Evolutionary conservation across 1,139 yeast genomes (phyloP).

Genomic region (Arxiozyma slooffiae): DNA sequence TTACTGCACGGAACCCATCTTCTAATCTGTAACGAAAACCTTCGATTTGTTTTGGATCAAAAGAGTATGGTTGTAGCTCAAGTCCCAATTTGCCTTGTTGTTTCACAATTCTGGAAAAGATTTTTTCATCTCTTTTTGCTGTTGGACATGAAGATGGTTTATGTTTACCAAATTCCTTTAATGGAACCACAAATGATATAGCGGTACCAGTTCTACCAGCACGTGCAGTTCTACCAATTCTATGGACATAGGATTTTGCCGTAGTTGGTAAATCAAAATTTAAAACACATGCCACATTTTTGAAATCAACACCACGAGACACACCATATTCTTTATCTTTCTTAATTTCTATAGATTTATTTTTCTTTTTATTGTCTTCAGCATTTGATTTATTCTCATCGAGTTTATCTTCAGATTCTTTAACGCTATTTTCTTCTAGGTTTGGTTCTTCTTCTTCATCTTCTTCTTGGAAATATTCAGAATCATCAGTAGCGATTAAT

Average conservation of each 20-base stretch:
- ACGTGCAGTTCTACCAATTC: conserved; percentile 96
- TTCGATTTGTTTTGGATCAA: conserved; percentile 87
- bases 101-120: conserved; percentile 62
- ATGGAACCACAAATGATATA: conserved; percentile 80
- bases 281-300: conserved; percentile 89
- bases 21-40: conserved; percentile 95
- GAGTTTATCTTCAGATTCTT: conserved; percentile 5
- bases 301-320: conserved; percentile 94
- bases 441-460: conserved; percentile 34
- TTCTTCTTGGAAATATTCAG: conserved; percentile 48
- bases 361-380: conserved; percentile 17
- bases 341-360: conserved; percentile 33
- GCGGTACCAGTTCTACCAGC: conserved; percentile 96
- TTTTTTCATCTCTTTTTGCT: conserved; percentile 79
- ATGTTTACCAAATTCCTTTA: conserved; percentile 80
- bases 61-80: conserved; percentile 72
- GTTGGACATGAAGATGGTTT: conserved; percentile 62
- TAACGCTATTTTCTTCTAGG: conserved; percentile 12
- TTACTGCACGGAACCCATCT: conserved; percentile 93
- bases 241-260: conserved; percentile 82
- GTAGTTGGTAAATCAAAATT: conserved; percentile 92
- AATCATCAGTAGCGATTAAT: conserved; percentile 91
- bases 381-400: conserved; percentile 11
- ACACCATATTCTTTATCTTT: conserved; percentile 80
- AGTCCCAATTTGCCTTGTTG: conserved; percentile 69